These are phyloP conservation scores for Quercus variabilis DNA, from an alignment of 306 rosid genomes.

Conservation along the genomic window DNA sequence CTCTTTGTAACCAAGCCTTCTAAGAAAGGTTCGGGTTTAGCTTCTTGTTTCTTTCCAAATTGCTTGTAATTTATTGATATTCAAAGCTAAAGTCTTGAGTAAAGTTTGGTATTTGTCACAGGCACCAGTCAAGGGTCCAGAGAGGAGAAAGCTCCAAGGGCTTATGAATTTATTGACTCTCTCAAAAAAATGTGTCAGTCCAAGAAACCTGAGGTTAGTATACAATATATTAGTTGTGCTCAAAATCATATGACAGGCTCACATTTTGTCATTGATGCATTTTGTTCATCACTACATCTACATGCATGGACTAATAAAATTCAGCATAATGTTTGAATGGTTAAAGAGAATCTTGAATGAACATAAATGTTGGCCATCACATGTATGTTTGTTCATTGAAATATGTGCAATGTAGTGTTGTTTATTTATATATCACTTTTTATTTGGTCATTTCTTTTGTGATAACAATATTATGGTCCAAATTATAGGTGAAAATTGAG, in stretches of 20 bases:
- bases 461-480: conserved; percentile 5
- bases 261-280: not conserved
- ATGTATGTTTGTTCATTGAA: too few relatives aligned
- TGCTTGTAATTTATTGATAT: not conserved
- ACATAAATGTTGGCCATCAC: too few relatives aligned
- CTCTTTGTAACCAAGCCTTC: conserved; percentile 71
- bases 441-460: not conserved
- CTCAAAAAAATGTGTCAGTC: conserved; percentile 57
- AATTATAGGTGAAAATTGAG: conserved; percentile 69
- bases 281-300: too few relatives aligned
- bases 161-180: conserved; percentile 58
- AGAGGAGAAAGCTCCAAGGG: conserved; percentile 56
- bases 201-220: conserved; percentile 80
- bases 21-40: conserved; percentile 49
- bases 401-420: too few relatives aligned
- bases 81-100: not conserved
- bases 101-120: conserved; percentile 13
- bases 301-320: too few relatives aligned
- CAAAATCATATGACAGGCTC: not conserved
- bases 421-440: too few relatives aligned
- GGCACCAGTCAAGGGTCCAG: conserved; percentile 43
- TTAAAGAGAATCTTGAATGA: too few relatives aligned
- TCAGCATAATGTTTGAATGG: too few relatives aligned
- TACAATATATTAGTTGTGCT: not conserved
- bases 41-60: not conserved